Evolutionary conservation across 306 rosid genomes (phyloP).

Genomic region (Albizia julibrissin): DNA sequence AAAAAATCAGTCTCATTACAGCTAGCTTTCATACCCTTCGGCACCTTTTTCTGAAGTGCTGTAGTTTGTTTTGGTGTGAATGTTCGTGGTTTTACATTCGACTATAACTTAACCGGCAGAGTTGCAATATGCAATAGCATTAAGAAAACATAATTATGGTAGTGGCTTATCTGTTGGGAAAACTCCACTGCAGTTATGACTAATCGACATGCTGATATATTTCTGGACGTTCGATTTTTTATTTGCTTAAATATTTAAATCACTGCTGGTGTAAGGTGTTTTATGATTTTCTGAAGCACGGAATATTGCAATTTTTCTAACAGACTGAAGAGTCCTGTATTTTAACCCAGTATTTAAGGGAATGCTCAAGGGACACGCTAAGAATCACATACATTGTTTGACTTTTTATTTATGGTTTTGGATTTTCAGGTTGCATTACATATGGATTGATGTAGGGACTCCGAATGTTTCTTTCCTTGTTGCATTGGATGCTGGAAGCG

Average conservation of each 20-base stretch:
- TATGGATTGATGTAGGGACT: constrained; percentile 91
- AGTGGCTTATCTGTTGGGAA: neutral
- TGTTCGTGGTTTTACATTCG: neutral
- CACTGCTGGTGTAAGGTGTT: neutral
- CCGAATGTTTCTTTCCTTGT: constrained; percentile 91
- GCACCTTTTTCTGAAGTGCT: neutral
- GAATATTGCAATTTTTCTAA: neutral
- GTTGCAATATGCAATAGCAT: neutral
- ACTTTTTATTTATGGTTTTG: constrained; percentile 25
- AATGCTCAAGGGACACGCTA: neutral
- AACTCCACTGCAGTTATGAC: neutral
- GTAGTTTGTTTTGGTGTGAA: neutral
- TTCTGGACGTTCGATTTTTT: neutral
- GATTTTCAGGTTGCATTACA: constrained; percentile 74
- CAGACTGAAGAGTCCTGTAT: neutral
- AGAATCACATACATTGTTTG: constrained; percentile 9
- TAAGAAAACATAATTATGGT: neutral
- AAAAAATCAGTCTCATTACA: neutral
- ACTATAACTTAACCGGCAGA: neutral
- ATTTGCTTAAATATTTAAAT: neutral
- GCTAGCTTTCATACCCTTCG: neutral
- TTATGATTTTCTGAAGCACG: neutral
- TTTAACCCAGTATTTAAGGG: neutral
- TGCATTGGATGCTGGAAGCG: constrained; percentile 90
- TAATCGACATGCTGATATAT: neutral